Percentiles rank a stretch among this genome's conserved stretches.
These are phyloP conservation scores for Heimioporus sp. DNA, from an alignment of 768 basidiomycete genomes.

Conservation along the genomic window DNA sequence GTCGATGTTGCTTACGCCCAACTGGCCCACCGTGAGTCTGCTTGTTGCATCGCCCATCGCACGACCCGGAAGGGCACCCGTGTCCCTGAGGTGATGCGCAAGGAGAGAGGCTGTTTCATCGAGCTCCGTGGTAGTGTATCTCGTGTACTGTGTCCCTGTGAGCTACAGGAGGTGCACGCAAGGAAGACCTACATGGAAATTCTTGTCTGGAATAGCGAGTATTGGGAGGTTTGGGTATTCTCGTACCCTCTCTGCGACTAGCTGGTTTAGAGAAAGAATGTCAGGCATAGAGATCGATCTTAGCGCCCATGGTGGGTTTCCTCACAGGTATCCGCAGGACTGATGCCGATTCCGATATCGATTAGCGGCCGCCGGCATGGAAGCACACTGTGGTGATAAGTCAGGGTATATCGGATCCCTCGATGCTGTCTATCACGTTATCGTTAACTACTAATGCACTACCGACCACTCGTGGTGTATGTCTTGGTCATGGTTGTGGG, in stretches of 20 bases:
- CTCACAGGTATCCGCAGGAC: neutral
- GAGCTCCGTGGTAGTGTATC: conserved; percentile 23
- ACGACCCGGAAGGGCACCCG: conserved; percentile 19
- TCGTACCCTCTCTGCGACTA: conserved; percentile 18
- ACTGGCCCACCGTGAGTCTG: conserved; percentile 24
- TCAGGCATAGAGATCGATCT: conserved; percentile 13
- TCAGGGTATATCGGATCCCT: too few relatives aligned
- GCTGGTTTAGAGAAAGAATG: conserved; percentile 28
- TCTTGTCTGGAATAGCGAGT: conserved; percentile 25
- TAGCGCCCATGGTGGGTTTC: neutral
- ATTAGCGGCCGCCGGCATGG: too few relatives aligned
- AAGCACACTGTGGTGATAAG: too few relatives aligned
- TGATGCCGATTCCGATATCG: too few relatives aligned
- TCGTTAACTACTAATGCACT: too few relatives aligned
- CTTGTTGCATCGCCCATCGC: conserved; percentile 23
- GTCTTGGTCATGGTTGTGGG: too few relatives aligned
- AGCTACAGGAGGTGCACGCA: neutral
- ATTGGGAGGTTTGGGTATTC: conserved; percentile 21
- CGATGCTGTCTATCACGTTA: too few relatives aligned
- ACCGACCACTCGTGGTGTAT: too few relatives aligned
- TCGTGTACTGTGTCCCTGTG: conserved; percentile 17
- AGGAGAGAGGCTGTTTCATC: conserved; percentile 27
- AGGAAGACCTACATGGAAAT: conserved; percentile 12
- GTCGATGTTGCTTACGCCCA: conserved; percentile 27
- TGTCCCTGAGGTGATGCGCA: conserved; percentile 21